Conservation (phyloP, 805 yeast genomes). For the Candida maris region DNA sequence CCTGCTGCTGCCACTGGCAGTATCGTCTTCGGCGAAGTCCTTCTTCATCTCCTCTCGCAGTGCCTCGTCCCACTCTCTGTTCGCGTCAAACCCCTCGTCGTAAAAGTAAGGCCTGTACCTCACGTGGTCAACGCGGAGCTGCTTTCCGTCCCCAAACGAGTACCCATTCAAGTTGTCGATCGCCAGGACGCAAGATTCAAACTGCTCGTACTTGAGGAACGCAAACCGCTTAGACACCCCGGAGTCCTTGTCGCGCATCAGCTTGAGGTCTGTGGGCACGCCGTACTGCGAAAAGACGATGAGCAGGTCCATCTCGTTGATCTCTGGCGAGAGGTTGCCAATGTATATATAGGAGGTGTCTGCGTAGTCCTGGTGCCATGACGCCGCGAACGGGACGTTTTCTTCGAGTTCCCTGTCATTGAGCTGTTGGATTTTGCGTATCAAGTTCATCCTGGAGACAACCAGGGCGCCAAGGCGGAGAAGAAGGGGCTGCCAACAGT, state of each 20-base stretch:
- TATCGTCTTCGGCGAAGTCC: constrained; percentile 44
- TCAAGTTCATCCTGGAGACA: constrained; percentile 26
- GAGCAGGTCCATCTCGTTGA: constrained; percentile 73
- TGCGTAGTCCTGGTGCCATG: constrained; percentile 86
- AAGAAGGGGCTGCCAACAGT: too few relatives aligned
- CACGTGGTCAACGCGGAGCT: constrained; percentile 68
- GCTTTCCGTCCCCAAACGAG: constrained; percentile 39
- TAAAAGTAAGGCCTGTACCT: constrained; percentile 45
- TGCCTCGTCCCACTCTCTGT: constrained; percentile 30
- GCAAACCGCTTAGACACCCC: constrained; percentile 75
- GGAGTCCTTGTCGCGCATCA: constrained; percentile 61
- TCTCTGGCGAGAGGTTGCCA: constrained; percentile 62
- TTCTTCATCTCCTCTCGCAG: constrained; percentile 40
- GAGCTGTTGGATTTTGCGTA: constrained; percentile 43
- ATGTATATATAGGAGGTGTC: constrained; percentile 76
- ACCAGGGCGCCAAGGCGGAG: too few relatives aligned
- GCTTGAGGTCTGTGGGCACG: constrained; percentile 68
- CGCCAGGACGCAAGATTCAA: constrained; percentile 75
- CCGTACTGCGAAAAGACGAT: constrained; percentile 88
- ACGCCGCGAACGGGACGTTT: constrained; percentile 56
- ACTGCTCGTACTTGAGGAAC: constrained; percentile 78
- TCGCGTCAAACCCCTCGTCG: constrained; percentile 47
- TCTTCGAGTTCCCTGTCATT: constrained; percentile 65
- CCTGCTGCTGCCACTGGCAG: constrained; percentile 16
- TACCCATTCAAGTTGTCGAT: constrained; percentile 84